Evolutionary conservation across 176 grass and related monocot species (phyloP).

Genomic region (Lolium rigidum): DNA sequence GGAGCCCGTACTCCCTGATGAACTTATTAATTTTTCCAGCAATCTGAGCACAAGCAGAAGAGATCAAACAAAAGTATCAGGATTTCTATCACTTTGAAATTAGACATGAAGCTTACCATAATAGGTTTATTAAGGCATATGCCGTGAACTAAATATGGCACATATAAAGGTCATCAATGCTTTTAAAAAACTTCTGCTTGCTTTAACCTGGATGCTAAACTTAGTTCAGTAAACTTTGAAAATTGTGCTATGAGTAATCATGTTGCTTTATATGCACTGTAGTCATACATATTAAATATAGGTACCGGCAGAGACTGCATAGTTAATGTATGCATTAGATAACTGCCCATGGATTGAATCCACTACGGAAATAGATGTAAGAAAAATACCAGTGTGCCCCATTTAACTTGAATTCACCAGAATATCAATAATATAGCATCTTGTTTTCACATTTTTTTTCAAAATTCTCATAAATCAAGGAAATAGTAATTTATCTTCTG

Average conservation of each 20-base stretch:
- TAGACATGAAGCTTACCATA: not conserved
- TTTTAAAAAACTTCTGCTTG: constrained; percentile 25
- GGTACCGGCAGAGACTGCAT: not conserved
- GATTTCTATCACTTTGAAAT: constrained; percentile 23
- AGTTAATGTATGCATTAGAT: not conserved
- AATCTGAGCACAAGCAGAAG: constrained; percentile 63
- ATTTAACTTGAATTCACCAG: constrained; percentile 11
- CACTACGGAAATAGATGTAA: not conserved
- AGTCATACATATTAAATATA: constrained; percentile 10
- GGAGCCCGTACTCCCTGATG: constrained; percentile 74
- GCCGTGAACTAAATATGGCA: not conserved
- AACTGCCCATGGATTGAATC: not conserved
- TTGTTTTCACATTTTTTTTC: not conserved
- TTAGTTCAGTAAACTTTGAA: constrained; percentile 11
- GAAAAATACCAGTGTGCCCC: not conserved
- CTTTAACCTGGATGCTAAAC: constrained; percentile 18
- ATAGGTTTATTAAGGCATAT: not conserved
- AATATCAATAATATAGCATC: constrained; percentile 8
- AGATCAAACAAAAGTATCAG: constrained; percentile 3
- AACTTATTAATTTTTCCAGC: constrained; percentile 87
- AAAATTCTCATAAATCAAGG: not conserved
- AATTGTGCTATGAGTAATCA: not conserved
- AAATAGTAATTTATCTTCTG: constrained; percentile 18
- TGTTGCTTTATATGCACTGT: not conserved
- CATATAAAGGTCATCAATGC: not conserved